Conservation (phyloP, 140 eudicot genomes). For the Flaveria floridana region DNA sequence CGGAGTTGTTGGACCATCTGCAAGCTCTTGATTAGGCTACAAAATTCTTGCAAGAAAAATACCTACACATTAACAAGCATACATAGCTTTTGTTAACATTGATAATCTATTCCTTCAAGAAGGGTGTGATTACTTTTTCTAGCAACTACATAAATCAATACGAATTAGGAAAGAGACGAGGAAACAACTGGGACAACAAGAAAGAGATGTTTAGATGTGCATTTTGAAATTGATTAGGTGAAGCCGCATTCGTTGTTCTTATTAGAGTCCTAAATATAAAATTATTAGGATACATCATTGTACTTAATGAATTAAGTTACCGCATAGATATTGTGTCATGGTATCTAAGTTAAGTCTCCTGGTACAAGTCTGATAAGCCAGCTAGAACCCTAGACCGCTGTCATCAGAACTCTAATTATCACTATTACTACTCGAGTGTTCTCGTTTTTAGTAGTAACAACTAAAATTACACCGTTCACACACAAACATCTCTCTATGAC, state of each 20-base stretch:
- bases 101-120: background rate
- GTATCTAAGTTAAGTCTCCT: background rate
- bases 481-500: background rate
- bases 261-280: background rate
- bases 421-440: background rate
- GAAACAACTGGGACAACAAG: conserved; percentile 18
- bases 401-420: background rate
- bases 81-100: conserved; percentile 13
- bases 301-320: background rate
- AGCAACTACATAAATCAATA: background rate
- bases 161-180: background rate
- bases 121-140: background rate
- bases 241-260: background rate
- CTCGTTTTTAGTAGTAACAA: background rate
- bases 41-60: conserved; percentile 86
- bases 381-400: background rate
- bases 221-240: background rate
- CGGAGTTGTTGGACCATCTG: conserved; percentile 92
- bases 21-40: conserved; percentile 84
- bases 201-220: background rate
- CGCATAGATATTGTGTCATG: background rate
- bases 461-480: background rate
- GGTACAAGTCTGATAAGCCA: background rate
- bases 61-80: conserved; percentile 44
- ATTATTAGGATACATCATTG: background rate